phyloP scores from a whole-genome alignment of 1,284 basidiomycete genomes.

The Paramarasmius palmivorus region DNA sequence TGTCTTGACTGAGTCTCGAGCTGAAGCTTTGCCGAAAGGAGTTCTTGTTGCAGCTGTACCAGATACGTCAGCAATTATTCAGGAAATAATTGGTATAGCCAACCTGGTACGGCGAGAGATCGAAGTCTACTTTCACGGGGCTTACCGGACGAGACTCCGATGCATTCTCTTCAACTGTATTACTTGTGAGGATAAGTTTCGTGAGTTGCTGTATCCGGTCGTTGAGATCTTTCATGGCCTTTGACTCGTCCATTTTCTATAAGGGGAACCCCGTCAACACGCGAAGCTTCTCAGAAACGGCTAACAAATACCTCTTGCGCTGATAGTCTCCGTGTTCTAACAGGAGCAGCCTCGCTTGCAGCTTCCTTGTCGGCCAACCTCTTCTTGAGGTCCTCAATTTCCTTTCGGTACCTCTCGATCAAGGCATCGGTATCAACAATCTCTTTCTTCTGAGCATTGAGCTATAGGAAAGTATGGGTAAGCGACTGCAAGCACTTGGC shows the following conservation, averaged over 20 bases:
- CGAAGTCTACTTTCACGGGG: conserved; percentile 84
- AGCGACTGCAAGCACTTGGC: conserved; percentile 3
- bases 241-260: conserved; percentile 76
- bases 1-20: conserved; percentile 78
- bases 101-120: conserved; percentile 81
- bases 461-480: conserved; percentile 30
- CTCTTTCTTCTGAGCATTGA: conserved; percentile 92
- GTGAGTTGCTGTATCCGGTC: conserved; percentile 82
- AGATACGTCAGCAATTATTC: neutral
- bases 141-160: conserved; percentile 70
- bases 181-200: conserved; percentile 84
- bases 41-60: conserved; percentile 84
- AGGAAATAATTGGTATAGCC: conserved; percentile 13
- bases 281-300: neutral
- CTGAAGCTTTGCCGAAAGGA: conserved; percentile 72
- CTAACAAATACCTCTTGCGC: conserved; percentile 61
- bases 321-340: conserved; percentile 58
- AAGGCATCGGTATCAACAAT: conserved; percentile 91
- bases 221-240: conserved; percentile 81
- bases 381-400: conserved; percentile 83
- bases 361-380: conserved; percentile 70
- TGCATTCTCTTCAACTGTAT: conserved; percentile 65
- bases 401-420: conserved; percentile 87
- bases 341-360: conserved; percentile 29
- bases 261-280: conserved; percentile 1